Percentiles rank a stretch among this genome's conserved stretches.
Conservation (phyloP, 495 filamentous ascomycete species). For the Penicillium nucicola region DNA sequence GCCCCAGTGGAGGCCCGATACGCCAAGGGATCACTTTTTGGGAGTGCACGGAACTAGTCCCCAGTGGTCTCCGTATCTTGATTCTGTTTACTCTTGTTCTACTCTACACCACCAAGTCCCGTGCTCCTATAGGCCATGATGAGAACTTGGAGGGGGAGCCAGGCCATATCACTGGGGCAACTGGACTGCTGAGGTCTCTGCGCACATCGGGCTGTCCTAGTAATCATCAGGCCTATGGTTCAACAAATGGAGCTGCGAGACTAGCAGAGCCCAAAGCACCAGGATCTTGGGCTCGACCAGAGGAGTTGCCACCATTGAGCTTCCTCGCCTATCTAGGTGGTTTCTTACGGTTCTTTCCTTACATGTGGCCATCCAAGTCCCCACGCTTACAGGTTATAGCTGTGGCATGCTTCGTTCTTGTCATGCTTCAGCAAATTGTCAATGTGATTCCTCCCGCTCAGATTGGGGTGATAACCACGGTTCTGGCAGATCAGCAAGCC, state of each 20-base stretch:
- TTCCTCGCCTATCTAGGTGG: constrained; percentile 45
- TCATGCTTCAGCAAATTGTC: constrained; percentile 71
- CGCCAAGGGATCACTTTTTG: constrained; percentile 52
- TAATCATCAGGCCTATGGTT: not conserved
- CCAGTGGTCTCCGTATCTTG: constrained; percentile 54
- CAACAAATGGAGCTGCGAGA: constrained; percentile 44
- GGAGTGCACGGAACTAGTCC: constrained; percentile 58
- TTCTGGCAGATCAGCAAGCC: not conserved
- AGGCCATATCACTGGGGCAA: constrained; percentile 43
- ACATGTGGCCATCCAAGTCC: constrained; percentile 86
- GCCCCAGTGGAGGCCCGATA: constrained; percentile 36
- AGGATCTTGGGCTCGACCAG: constrained; percentile 23
- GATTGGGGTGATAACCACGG: constrained; percentile 8
- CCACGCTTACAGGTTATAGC: constrained; percentile 68
- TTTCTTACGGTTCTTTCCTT: constrained; percentile 88
- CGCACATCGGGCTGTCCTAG: constrained; percentile 15
- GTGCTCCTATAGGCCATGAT: not conserved
- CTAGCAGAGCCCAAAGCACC: constrained; percentile 31
- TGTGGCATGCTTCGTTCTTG: constrained; percentile 73
- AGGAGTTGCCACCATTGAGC: constrained; percentile 2
- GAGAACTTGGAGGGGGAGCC: not conserved
- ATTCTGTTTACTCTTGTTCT: constrained; percentile 30
- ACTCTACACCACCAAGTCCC: not conserved
- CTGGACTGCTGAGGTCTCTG: constrained; percentile 32
- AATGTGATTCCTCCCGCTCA: constrained; percentile 80